Conservation (phyloP, 2,329 filamentous ascomycete genomes). For the Scopulariopsis brevicaulis region DNA sequence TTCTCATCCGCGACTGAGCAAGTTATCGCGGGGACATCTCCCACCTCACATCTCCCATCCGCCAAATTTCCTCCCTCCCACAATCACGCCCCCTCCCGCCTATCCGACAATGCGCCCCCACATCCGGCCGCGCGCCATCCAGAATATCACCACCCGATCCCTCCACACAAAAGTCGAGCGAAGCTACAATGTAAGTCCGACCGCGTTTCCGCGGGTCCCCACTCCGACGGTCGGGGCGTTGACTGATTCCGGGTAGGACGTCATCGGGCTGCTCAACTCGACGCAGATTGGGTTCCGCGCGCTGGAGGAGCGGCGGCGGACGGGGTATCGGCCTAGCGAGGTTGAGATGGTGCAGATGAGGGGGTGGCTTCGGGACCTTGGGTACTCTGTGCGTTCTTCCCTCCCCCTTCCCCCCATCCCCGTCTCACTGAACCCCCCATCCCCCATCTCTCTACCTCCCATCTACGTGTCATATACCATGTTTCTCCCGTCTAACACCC, state of each 20-base stretch:
- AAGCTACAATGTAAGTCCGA: constrained; percentile 40
- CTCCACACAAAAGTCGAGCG: constrained; percentile 26
- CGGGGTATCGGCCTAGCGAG: constrained; percentile 59
- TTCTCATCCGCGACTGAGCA: too few species aligned
- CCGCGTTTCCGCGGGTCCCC: neutral
- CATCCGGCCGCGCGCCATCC: neutral
- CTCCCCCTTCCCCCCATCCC: constrained; percentile 1
- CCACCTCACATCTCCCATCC: too few species aligned
- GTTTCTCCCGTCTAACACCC: neutral
- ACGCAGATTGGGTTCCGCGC: constrained; percentile 81
- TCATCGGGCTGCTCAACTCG: constrained; percentile 74
- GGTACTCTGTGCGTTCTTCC: constrained; percentile 47
- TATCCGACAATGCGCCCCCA: neutral
- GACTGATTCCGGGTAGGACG: constrained; percentile 51
- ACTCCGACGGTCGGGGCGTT: neutral
- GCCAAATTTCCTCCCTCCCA: neutral
- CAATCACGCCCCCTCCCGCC: neutral
- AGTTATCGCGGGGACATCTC: too few species aligned
- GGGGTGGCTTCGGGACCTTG: constrained; percentile 64
- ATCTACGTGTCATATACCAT: neutral
- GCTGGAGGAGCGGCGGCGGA: constrained; percentile 67
- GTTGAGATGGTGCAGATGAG: constrained; percentile 67
- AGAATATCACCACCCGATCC: neutral
- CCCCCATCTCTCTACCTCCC: neutral
- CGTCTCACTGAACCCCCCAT: neutral